These are phyloP conservation scores for Penicillium bovifimosum DNA, from an alignment of 495 filamentous ascomycete species.

Conservation along the genomic window DNA sequence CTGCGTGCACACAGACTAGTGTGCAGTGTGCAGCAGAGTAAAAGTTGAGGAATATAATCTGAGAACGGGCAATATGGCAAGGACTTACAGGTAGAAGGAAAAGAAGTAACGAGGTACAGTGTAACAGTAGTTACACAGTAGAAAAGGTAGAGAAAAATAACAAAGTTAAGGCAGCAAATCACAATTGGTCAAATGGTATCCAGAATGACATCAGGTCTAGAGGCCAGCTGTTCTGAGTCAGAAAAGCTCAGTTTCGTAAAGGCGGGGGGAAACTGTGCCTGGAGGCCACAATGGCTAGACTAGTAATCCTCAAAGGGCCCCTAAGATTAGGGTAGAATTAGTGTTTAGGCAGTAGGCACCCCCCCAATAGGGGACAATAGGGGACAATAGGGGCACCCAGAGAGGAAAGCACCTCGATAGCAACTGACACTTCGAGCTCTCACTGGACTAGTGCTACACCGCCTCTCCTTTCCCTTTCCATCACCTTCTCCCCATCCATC, in stretches of 20 bases:
- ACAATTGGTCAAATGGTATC: constrained; percentile 10
- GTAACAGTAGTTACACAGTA: neutral
- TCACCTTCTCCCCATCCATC: constrained; percentile 15
- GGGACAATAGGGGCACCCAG: neutral
- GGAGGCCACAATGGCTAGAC: neutral
- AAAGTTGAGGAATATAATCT: no score
- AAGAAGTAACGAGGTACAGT: no score
- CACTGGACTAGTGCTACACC: constrained; percentile 22
- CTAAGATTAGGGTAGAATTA: neutral
- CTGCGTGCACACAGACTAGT: neutral
- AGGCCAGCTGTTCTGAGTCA: constrained; percentile 3
- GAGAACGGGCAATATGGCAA: neutral
- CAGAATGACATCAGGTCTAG: constrained; percentile 24
- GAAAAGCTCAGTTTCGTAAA: neutral
- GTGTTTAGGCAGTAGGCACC: no score
- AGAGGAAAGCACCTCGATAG: neutral
- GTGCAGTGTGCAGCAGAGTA: neutral
- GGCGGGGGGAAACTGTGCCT: neutral
- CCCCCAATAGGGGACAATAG: no score
- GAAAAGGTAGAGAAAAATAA: no score
- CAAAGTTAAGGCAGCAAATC: no score
- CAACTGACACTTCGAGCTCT: neutral
- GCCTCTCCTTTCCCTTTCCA: constrained; percentile 23
- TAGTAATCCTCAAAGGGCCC: neutral
- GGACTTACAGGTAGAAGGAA: neutral